These are phyloP conservation scores for Cytospora mali DNA, from an alignment of 2,329 filamentous ascomycete genomes.

Conservation along the genomic window DNA sequence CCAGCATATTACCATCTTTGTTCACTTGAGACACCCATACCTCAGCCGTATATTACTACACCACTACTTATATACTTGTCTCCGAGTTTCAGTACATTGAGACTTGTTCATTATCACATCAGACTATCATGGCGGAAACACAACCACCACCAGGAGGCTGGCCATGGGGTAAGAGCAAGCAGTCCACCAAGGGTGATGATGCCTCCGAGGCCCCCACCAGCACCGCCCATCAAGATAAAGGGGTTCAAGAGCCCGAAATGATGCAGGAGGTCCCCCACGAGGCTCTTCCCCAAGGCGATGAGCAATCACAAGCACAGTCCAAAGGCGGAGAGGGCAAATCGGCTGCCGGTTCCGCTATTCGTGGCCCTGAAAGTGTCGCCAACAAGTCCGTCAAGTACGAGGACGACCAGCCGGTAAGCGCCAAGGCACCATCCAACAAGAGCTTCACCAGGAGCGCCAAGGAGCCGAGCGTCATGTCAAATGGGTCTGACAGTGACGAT, in stretches of 20 bases:
- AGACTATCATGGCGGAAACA: conserved; percentile 27
- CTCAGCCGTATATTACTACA: conserved; percentile 9
- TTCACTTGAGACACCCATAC: conserved; percentile 2
- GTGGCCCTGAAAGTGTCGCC: conserved; percentile 18
- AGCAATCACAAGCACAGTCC: conserved; percentile 24
- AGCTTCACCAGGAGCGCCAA: conserved; percentile 28
- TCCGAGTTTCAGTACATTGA: not conserved
- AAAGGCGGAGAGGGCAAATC: conserved; percentile 19
- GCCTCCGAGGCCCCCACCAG: conserved; percentile 23
- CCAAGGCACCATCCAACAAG: conserved; percentile 23
- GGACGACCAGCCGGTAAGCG: conserved; percentile 20
- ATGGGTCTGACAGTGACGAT: conserved; percentile 11
- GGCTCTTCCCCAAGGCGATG: conserved; percentile 2
- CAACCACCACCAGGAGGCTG: conserved; percentile 30
- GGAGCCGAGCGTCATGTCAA: conserved; percentile 26
- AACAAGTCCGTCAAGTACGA: conserved; percentile 30
- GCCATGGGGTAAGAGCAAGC: conserved; percentile 31
- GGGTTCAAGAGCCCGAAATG: conserved; percentile 25
- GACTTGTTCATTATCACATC: not conserved
- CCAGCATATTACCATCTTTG: conserved; percentile 1
- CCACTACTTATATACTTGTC: not conserved
- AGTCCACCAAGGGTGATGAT: conserved; percentile 20
- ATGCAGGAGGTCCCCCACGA: conserved; percentile 9
- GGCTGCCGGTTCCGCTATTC: conserved; percentile 19
- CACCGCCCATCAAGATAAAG: conserved; percentile 23